Evolutionary conservation across 2,329 filamentous ascomycete species (phyloP), one percentile per base, ranked within the genome.

Genomic region (Sarocladium brachiariae): DNA sequence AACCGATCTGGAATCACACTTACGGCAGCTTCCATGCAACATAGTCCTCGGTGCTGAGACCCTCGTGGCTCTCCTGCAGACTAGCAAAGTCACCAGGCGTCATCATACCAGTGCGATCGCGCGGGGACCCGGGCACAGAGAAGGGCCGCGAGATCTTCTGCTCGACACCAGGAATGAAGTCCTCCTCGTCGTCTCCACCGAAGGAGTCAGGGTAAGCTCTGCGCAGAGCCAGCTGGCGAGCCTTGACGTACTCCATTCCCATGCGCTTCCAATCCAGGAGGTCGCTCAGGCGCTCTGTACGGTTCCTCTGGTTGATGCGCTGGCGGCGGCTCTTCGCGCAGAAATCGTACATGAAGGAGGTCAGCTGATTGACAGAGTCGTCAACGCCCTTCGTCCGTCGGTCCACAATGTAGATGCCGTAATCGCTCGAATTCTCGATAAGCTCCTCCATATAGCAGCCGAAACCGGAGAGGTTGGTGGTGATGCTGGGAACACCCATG

Each of bases 361-460:
- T 85, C 55, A 97, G 81, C 71, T 97, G 90, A 70, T 97, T 96
- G 65, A 97, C 91, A 8, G 90, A 96, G 67, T 97, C 93, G 63
- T 99, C 93, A 1, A 99, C 86, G 24, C 91, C 92, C 79, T 97
- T 97, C 72, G 83, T 87, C 46, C 93, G 84, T 51, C 93, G 87
- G 66, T 99, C 93, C 41, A 99, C 91, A 67, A 99, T 97, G 75
- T 97, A 97, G 70, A 99, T 97, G 58, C 93, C 93, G 64, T 99
- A 97, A 69, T 99, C 93, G 57, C 87, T 87, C 35, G 92, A 95
- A 70, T 97, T 97, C 71, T 97, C 92, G 58, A 99, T 97, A 58
- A 97, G 73, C 70, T 97, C 93, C 69, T 99, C 93, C 93, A 99
- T 99, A 70, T 99, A 97, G 71, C 93, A 97, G 47, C 93, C 93